Evolutionary conservation across 306 rosid species (phyloP).

Genomic region (Vachellia pachyceras): DNA sequence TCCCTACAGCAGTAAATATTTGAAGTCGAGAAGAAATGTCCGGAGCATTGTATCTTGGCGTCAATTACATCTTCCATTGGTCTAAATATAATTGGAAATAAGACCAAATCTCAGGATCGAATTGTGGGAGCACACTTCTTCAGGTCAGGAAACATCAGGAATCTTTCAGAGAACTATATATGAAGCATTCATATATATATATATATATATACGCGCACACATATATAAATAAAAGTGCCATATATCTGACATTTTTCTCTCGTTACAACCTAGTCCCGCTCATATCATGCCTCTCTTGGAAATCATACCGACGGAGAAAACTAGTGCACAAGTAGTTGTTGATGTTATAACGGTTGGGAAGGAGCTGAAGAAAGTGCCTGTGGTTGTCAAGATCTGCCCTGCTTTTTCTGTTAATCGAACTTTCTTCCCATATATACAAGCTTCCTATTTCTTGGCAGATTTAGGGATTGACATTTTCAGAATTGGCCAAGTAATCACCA

Average conservation of each 20-base stretch:
- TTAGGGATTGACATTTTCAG: neutral
- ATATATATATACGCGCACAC: too few species aligned
- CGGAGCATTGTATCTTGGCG: neutral
- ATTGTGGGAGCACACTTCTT: constrained; percentile 3
- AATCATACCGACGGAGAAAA: neutral
- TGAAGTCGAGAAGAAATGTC: neutral
- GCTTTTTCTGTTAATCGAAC: neutral
- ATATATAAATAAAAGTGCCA: neutral
- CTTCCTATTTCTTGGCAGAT: neutral
- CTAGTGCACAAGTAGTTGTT: neutral
- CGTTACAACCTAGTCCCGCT: neutral
- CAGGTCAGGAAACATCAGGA: neutral
- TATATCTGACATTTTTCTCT: neutral
- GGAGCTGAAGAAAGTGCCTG: neutral
- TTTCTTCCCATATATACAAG: neutral
- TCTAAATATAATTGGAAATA: neutral
- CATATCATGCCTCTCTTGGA: constrained; percentile 4
- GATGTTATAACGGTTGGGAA: neutral
- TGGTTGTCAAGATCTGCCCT: constrained; percentile 6
- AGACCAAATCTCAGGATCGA: neutral
- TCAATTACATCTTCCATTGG: neutral
- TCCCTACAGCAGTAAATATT: neutral
- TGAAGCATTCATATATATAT: neutral
- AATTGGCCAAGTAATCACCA: neutral
- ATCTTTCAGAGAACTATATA: neutral